phyloP scores from a whole-genome alignment of 2,329 filamentous ascomycete species.

The Kalaharituber pfeilii region DNA sequence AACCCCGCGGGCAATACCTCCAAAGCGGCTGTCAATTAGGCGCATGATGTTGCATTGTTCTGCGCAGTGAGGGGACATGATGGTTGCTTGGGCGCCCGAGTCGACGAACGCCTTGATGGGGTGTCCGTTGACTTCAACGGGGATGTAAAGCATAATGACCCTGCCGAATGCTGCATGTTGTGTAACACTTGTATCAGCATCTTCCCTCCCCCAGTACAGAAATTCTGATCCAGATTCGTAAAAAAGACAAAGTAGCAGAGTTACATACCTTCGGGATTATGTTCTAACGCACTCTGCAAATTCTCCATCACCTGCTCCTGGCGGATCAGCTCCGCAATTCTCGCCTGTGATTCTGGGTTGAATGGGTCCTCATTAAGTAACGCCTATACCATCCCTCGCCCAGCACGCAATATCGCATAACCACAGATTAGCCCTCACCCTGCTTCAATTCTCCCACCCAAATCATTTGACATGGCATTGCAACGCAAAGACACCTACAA shows the following conservation, averaged over 20 bases:
- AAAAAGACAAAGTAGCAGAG: constrained; percentile 1
- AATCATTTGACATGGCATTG: too few species aligned
- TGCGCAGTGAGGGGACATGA: constrained; percentile 91
- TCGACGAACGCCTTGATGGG: constrained; percentile 93
- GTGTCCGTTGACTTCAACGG: constrained; percentile 83
- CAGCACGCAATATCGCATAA: neutral
- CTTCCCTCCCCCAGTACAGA: neutral
- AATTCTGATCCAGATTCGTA: neutral
- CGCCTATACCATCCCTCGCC: constrained; percentile 26
- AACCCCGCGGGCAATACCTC: constrained; percentile 80
- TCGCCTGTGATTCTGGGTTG: constrained; percentile 74
- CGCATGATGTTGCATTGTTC: constrained; percentile 91
- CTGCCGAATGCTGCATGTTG: constrained; percentile 59
- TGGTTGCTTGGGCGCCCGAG: constrained; percentile 91
- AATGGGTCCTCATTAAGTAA: constrained; percentile 83
- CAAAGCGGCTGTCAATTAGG: constrained; percentile 79
- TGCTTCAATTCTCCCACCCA: too few species aligned
- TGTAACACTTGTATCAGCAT: too few species aligned
- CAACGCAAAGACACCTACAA: constrained; percentile 28
- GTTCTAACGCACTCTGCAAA: constrained; percentile 86
- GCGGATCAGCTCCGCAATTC: constrained; percentile 93
- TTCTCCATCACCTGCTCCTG: constrained; percentile 92
- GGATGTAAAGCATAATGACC: constrained; percentile 91
- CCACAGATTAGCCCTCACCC: neutral
- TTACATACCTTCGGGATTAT: constrained; percentile 77